phyloP scores from a whole-genome alignment of 306 rosid genomes.

The Chamaecrista fasciculata region DNA sequence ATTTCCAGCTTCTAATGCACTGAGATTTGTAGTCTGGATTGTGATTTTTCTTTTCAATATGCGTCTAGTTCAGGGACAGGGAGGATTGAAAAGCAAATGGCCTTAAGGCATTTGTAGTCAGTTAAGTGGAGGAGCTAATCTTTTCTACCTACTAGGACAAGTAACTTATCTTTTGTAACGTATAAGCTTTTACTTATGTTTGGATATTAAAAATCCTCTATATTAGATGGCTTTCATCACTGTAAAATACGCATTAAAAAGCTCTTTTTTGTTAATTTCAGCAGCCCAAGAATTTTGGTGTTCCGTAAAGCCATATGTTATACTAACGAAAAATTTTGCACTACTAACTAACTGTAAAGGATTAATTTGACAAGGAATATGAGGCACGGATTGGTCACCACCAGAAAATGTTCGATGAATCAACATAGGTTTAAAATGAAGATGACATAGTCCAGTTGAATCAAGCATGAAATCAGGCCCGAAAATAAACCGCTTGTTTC shows the following conservation, averaged over 20 bases:
- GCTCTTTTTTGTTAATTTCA: neutral
- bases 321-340: neutral
- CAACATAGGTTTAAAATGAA: neutral
- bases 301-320: neutral
- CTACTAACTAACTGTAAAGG: neutral
- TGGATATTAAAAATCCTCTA: neutral
- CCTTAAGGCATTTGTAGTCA: neutral
- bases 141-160: neutral
- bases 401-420: neutral
- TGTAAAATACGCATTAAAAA: slow-evolving; percentile 5
- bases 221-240: neutral
- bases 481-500: no score
- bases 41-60: slow-evolving; percentile 5
- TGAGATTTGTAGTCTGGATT: slow-evolving; percentile 24
- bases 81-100: neutral
- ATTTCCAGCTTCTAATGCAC: slow-evolving; percentile 75
- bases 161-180: neutral
- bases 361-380: neutral
- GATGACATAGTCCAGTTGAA: neutral
- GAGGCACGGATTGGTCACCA: neutral
- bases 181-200: neutral
- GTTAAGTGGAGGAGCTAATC: slow-evolving; percentile 16
- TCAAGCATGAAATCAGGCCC: no score
- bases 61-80: neutral
- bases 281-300: slow-evolving; percentile 9